Percentiles rank a stretch among this genome's conserved stretches.
Evolutionary conservation across 495 filamentous ascomycete species (phyloP).

Genomic region (Penicillium daleae): DNA sequence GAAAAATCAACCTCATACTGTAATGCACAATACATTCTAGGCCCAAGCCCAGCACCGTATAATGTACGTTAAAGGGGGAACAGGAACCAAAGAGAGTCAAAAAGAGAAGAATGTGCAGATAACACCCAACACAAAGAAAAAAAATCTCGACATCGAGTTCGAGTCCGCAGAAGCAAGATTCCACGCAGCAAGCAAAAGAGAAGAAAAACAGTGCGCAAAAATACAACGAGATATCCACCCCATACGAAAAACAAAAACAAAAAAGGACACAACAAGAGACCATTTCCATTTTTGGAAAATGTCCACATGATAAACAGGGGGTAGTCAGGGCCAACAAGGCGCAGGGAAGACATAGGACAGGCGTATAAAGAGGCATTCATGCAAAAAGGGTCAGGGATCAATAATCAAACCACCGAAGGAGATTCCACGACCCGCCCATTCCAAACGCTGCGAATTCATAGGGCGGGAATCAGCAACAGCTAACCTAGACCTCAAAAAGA

Average conservation of each 20-base stretch:
- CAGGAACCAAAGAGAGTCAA: no score
- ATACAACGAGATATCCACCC: slow-evolving; percentile 16
- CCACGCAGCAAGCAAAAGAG: slow-evolving; percentile 14
- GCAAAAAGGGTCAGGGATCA: slow-evolving; percentile 11
- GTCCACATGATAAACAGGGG: slow-evolving; percentile 8
- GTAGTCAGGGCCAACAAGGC: slow-evolving; percentile 5
- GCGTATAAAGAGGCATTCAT: slow-evolving; percentile 1
- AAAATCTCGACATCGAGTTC: no score
- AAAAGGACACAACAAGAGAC: slow-evolving; percentile 5
- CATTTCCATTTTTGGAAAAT: slow-evolving; percentile 27
- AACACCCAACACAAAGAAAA: background rate
- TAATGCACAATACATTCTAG: slow-evolving; percentile 30
- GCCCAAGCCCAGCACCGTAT: slow-evolving; percentile 33
- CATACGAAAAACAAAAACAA: slow-evolving; percentile 15
- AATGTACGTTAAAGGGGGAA: slow-evolving; percentile 40
- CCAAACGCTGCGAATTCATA: slow-evolving; percentile 4
- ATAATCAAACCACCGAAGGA: background rate
- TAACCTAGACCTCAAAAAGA: background rate
- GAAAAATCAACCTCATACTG: no score
- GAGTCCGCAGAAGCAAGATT: slow-evolving; percentile 22
- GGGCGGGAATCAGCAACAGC: slow-evolving; percentile 8
- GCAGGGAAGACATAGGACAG: background rate
- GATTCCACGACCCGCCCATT: slow-evolving; percentile 14
- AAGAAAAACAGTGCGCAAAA: slow-evolving; percentile 14
- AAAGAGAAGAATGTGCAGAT: slow-evolving; percentile 7